A percentile compares a stretch with the other conserved stretches of the same genome.
These are phyloP conservation scores for Pyrenophora teres DNA, from an alignment of 2,329 filamentous ascomycete species.

Conservation along the genomic window DNA sequence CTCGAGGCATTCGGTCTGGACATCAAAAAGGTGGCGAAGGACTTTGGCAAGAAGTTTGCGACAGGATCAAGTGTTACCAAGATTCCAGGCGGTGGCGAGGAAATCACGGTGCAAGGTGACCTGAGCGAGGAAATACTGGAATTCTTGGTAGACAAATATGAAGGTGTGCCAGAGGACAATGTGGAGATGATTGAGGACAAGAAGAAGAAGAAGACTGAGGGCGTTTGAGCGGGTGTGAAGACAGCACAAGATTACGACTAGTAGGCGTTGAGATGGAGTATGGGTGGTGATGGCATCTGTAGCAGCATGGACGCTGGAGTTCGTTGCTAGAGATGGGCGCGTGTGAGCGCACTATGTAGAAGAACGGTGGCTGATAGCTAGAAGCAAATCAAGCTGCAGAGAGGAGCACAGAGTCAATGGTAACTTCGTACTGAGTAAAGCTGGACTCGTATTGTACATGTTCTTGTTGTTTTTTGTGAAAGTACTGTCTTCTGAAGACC, in stretches of 20 bases:
- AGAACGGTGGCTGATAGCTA: background rate
- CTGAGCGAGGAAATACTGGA: conserved; percentile 93
- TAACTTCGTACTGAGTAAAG: too few species aligned
- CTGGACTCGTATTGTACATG: too few species aligned
- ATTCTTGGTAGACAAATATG: conserved; percentile 86
- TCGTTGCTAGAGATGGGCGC: background rate
- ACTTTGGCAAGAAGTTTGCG: conserved; percentile 98
- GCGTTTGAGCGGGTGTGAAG: conserved; percentile 11
- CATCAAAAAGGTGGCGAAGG: conserved; percentile 94
- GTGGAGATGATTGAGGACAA: conserved; percentile 95
- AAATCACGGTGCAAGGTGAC: conserved; percentile 97
- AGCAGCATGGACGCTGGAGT: conserved; percentile 4
- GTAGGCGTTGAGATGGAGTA: background rate
- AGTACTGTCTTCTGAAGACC: too few species aligned
- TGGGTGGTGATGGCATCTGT: background rate
- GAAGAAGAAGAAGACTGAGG: conserved; percentile 72
- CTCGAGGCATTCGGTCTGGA: conserved; percentile 90
- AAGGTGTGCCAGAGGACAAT: conserved; percentile 90
- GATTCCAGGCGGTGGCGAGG: conserved; percentile 81
- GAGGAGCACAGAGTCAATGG: background rate
- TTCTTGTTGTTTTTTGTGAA: too few species aligned
- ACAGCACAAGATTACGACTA: background rate
- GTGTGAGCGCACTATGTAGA: background rate
- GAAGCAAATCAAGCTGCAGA: background rate
- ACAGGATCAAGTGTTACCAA: conserved; percentile 94